Base-by-base conservation (phyloP, 306 rosid species). In the Arachis hypogaea region DNA sequence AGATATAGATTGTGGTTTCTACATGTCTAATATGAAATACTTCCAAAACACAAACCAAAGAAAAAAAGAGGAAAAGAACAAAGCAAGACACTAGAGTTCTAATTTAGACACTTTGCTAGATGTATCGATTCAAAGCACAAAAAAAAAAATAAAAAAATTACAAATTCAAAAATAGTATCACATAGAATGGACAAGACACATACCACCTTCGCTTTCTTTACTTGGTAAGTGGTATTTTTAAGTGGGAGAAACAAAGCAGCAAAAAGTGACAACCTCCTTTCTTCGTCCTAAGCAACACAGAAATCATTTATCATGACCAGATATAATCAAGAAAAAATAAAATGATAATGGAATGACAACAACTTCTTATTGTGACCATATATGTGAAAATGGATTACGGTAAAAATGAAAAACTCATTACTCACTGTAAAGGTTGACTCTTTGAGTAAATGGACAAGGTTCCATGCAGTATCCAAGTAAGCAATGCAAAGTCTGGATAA, bases 241-340 rank as follows among this genome's bases (percentile, higher is more conserved):
- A 94, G 78, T 40, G 96, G 97, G 65, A 94, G 95, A 77, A 89
- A 91, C 77, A 89, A 69, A 38, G 95, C 87, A 69, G 93, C 83
- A 80, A 76, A 94, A n/a, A 89, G 75, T 28, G 88, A 58, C 33
- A 91, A 88, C 78, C 98, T 88, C 82, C 77, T 88, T 56, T 94
- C 89, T 77, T 94, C 96, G 18, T 87, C 90, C 98, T 93, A 78
- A 63, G 77, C 63, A 61, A 71, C 78, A 80, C 40, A 82, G 60
- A 80, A 80, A 71, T 4, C 4, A 7, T 36, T 63, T 51, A 66
- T 82, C 44, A 74, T 52, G 36, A 12, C 47, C 55, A 43, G 38
- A 45, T 42, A 77, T 50, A 59, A 40, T 43, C 57, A 82, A 46
- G 73, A 18, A 66, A 71, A 60, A 57, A 44, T 38, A 49, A 52